A percentile compares a stretch with the other conserved stretches of the same genome.
Conservation (phyloP, 148 eudicot genomes). For the Rhododendron simsii region DNA sequence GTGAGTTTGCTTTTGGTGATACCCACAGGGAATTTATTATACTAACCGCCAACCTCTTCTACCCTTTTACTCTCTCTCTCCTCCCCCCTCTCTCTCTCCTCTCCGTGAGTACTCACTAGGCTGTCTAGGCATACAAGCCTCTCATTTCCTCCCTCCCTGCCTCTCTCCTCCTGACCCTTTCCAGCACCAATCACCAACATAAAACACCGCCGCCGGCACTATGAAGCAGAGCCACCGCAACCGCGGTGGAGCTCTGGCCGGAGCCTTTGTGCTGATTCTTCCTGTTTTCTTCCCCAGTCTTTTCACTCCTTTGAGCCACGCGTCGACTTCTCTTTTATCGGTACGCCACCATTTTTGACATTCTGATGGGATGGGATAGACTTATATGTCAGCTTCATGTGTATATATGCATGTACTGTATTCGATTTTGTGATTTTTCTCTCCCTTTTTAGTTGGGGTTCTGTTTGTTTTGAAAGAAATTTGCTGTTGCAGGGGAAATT, state of each 20-base stretch:
- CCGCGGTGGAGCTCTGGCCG: conserved; percentile 33
- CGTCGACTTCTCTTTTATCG: conserved; percentile 49
- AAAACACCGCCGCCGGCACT: neutral
- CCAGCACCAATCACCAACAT: neutral
- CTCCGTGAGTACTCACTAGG: neutral
- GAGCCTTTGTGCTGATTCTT: conserved; percentile 39
- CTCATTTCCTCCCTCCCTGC: neutral
- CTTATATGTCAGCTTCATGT: neutral
- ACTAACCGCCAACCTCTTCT: neutral
- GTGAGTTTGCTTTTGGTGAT: neutral
- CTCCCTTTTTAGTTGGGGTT: neutral
- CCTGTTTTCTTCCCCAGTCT: conserved; percentile 30
- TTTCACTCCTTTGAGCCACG: conserved; percentile 45
- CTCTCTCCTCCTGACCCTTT: neutral
- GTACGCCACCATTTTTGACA: conserved; percentile 22
- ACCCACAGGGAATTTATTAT: neutral
- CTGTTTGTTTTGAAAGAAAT: neutral
- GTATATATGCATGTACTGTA: neutral
- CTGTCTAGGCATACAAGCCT: neutral
- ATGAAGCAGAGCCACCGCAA: conserved; percentile 11
- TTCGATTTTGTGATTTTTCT: neutral
- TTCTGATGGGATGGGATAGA: neutral
- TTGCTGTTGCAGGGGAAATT: neutral
- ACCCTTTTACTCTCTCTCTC: neutral
- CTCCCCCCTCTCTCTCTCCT: neutral